Conservation (phyloP, 2,329 filamentous ascomycete species). For the Microcyclospora tardicrescens region DNA sequence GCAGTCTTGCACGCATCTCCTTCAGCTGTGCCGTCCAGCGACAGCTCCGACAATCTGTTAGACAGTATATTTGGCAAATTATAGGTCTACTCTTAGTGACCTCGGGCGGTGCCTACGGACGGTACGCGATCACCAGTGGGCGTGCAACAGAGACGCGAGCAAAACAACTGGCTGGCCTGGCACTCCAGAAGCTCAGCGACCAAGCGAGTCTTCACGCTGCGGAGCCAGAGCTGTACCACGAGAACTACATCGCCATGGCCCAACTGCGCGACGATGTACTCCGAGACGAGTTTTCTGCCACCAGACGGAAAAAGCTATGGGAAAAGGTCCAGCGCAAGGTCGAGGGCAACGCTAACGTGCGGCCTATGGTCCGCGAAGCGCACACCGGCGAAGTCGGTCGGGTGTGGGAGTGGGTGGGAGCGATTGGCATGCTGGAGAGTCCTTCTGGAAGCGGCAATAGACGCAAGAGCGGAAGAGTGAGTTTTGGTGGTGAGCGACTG, state of each 20-base stretch:
- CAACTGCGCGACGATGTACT: conserved; percentile 88
- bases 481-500: conserved; percentile 14
- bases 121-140: conserved; percentile 48
- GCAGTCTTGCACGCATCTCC: conserved; percentile 83
- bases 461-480: conserved; percentile 17
- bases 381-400: conserved; percentile 43
- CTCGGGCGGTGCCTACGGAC: conserved; percentile 46
- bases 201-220: conserved; percentile 70
- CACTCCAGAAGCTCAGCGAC: conserved; percentile 66
- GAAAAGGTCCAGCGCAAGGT: conserved; percentile 69
- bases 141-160: conserved; percentile 57
- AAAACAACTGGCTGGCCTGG: conserved; percentile 72
- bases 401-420: conserved; percentile 58
- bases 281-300: conserved; percentile 63
- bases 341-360: conserved; percentile 85
- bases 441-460: conserved; percentile 8
- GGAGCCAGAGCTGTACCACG: conserved; percentile 49
- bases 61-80: conserved; percentile 79
- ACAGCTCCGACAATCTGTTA: conserved; percentile 67
- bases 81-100: conserved; percentile 44
- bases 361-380: conserved; percentile 57
- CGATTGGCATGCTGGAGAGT: conserved; percentile 28
- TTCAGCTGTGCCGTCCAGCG: conserved; percentile 69
- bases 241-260: conserved; percentile 72
- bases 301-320: conserved; percentile 72